Percentiles rank a stretch among this genome's conserved stretches.
Evolutionary conservation across 768 basidiomycete genomes (phyloP).

Genomic region (Xerocomellus intermedius): DNA sequence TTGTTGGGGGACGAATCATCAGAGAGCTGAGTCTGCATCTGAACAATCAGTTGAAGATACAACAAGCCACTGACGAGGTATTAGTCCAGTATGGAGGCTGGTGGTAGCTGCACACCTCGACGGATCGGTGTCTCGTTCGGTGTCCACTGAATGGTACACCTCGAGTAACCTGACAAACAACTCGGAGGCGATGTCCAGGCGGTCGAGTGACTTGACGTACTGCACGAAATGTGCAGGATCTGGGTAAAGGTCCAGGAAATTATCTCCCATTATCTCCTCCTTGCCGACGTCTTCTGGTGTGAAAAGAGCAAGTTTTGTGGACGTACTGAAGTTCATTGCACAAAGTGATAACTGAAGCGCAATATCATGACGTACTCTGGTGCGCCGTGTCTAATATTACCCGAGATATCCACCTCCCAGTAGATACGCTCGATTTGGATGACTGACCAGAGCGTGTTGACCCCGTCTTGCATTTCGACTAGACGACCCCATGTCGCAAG

Average conservation of each 20-base stretch:
- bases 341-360: neutral
- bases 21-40: constrained; percentile 72
- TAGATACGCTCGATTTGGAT: constrained; percentile 47
- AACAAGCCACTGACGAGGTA: constrained; percentile 54
- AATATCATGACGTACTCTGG: constrained; percentile 40
- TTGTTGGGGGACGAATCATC: constrained; percentile 51
- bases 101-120: constrained; percentile 16
- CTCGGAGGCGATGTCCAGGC: constrained; percentile 67
- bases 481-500: constrained; percentile 77
- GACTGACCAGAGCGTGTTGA: constrained; percentile 58
- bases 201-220: constrained; percentile 62
- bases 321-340: constrained; percentile 2
- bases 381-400: constrained; percentile 41
- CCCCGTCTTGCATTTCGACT: constrained; percentile 49
- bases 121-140: constrained; percentile 22
- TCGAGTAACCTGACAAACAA: constrained; percentile 76
- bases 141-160: constrained; percentile 46
- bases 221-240: constrained; percentile 69
- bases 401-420: constrained; percentile 59
- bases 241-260: constrained; percentile 68
- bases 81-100: neutral
- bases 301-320: constrained; percentile 42
- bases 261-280: constrained; percentile 41
- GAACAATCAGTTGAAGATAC: constrained; percentile 76
- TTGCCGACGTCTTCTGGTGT: constrained; percentile 49